These are phyloP conservation scores for Pseudogymnoascus sp. DNA, from an alignment of 2,329 filamentous ascomycete genomes.

Conservation along the genomic window DNA sequence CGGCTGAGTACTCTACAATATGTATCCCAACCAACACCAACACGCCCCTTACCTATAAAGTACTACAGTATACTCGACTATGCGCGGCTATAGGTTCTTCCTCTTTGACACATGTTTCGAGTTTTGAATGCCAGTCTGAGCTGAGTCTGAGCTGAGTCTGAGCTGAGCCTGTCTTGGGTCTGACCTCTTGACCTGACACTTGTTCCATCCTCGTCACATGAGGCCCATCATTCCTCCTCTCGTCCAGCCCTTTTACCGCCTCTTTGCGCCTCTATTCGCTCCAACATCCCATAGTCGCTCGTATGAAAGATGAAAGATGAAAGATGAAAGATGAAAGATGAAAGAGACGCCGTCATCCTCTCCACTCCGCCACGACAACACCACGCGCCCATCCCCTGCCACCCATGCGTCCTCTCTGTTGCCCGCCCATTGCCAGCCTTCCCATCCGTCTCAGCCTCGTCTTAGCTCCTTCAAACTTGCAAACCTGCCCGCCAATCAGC, in stretches of 20 bases:
- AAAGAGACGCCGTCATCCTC: not conserved
- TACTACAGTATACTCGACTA: not conserved
- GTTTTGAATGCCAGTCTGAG: not conserved
- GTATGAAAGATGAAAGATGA: not conserved
- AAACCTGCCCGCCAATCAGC: not conserved
- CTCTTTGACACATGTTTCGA: not conserved
- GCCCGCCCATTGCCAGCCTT: not conserved
- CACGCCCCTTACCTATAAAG: not conserved
- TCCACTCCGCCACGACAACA: not conserved
- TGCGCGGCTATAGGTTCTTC: not conserved
- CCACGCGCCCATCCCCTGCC: not conserved
- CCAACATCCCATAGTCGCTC: not conserved
- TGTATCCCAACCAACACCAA: not conserved
- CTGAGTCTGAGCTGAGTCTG: not conserved
- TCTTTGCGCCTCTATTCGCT: not conserved
- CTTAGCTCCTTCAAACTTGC: not conserved
- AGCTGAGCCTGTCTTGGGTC: not conserved
- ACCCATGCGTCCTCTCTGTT: not conserved
- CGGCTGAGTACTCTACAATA: not conserved
- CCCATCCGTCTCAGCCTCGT: not conserved
- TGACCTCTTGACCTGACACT: not conserved
- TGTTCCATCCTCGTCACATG: not conserved
- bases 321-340: too few relatives aligned
- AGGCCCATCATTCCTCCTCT: not conserved
- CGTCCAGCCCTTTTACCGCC: not conserved